Evolutionary conservation across 2,329 filamentous ascomycete genomes (phyloP).

Genomic region (Plectosphaerella sp.): DNA sequence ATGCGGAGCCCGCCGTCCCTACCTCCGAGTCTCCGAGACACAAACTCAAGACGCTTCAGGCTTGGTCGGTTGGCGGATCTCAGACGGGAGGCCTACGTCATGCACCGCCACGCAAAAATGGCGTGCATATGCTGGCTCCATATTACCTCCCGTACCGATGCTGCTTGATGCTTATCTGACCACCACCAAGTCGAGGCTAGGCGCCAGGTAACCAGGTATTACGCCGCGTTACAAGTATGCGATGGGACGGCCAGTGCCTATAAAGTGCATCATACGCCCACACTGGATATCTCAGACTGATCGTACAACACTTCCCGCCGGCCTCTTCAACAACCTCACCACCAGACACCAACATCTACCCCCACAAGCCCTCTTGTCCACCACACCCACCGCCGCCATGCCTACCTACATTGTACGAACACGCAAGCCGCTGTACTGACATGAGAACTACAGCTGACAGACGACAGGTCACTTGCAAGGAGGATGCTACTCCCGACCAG

Average conservation of each 20-base stretch:
- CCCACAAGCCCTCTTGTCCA: neutral
- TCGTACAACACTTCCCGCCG: neutral
- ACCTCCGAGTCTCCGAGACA: too few relatives aligned
- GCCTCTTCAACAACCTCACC: neutral
- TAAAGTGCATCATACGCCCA: neutral
- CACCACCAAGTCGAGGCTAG: neutral
- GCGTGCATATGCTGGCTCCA: neutral
- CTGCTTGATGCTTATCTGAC: neutral
- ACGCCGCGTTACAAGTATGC: neutral
- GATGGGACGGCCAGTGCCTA: neutral
- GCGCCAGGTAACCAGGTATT: neutral
- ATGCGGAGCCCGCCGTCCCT: too few relatives aligned
- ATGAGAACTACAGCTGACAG: slow-evolving; percentile 9
- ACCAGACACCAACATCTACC: neutral
- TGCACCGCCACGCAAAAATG: neutral
- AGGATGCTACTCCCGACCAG: slow-evolving; percentile 60
- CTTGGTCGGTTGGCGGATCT: too few relatives aligned
- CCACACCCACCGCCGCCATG: slow-evolving; percentile 32
- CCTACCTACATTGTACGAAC: slow-evolving; percentile 51
- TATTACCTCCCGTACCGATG: neutral
- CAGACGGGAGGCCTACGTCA: neutral
- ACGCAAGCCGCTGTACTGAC: neutral
- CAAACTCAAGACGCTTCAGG: too few relatives aligned
- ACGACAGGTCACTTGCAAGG: slow-evolving; percentile 72
- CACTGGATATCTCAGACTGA: neutral